A percentile compares a stretch with the other conserved stretches of the same genome.
Conservation (phyloP, 192 early-diverging fungal species). For the Backusella macrospora region DNA sequence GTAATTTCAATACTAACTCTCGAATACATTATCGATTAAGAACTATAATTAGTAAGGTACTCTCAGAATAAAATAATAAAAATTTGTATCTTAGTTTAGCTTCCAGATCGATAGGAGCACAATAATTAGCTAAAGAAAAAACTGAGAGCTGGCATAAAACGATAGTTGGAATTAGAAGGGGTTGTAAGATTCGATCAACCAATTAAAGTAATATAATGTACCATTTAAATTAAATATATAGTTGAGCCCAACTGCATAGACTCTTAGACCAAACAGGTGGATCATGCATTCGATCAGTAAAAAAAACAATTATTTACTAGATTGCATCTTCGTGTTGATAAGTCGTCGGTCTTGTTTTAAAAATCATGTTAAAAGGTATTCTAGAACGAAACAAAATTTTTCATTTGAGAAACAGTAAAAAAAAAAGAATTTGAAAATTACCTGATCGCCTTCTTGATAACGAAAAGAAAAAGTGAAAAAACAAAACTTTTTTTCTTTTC, state of each 20-base stretch:
- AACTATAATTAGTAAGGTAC: no score
- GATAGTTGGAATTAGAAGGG: conserved; percentile 3
- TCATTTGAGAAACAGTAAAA: no score
- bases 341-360: not conserved
- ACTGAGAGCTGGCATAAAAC: not conserved
- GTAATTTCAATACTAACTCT: no score
- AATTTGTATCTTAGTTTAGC: no score
- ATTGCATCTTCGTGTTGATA: not conserved
- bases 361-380: not conserved
- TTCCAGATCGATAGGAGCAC: not conserved
- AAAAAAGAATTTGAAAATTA: no score
- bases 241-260: not conserved
- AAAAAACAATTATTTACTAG: not conserved
- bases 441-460: no score
- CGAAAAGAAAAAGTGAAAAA: no score
- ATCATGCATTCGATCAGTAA: not conserved
- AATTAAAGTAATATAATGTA: not conserved
- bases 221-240: no score
- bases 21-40: no score
- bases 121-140: not conserved
- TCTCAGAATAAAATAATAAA: no score
- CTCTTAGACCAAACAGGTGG: not conserved
- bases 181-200: not conserved
- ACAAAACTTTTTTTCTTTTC: no score
- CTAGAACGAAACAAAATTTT: not conserved